Percentiles rank a stretch among this genome's conserved stretches.
These are phyloP conservation scores for Ogataea chonburiensis DNA, from an alignment of 805 yeast species.

Conservation along the genomic window DNA sequence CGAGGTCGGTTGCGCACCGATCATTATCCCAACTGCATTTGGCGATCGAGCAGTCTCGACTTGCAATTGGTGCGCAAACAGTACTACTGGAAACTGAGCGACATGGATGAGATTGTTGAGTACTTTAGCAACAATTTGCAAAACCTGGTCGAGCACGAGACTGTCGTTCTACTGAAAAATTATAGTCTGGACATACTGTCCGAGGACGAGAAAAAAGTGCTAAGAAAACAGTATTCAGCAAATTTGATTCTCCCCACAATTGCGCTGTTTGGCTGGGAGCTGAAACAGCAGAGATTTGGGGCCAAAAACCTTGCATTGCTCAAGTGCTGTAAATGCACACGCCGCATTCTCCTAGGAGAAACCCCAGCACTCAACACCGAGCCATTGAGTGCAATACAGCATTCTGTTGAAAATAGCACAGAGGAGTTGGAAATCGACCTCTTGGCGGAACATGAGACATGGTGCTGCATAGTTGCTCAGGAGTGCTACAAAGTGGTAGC, in stretches of 20 bases:
- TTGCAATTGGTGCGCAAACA: conserved; percentile 21
- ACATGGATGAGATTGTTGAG: conserved; percentile 25
- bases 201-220: conserved; percentile 14
- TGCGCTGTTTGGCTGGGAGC: conserved; percentile 39
- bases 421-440: conserved; percentile 28
- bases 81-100: conserved; percentile 28
- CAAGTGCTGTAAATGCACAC: conserved; percentile 35
- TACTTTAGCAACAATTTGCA: conserved; percentile 20
- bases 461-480: conserved; percentile 36
- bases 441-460: conserved; percentile 35
- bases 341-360: conserved; percentile 34
- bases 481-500: conserved; percentile 20
- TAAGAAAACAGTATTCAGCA: conserved; percentile 16
- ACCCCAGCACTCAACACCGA: conserved; percentile 3
- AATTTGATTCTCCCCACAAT: conserved; percentile 18
- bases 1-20: conserved; percentile 25
- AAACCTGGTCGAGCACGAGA: conserved; percentile 15
- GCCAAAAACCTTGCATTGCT: conserved; percentile 29
- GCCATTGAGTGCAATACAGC: conserved; percentile 28
- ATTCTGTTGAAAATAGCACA: conserved; percentile 27
- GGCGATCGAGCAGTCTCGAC: conserved; percentile 20
- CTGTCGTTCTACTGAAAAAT: conserved; percentile 16
- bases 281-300: conserved; percentile 30
- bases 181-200: conserved; percentile 26
- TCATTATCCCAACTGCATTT: conserved; percentile 32